Percentiles rank a stretch among this genome's conserved stretches.
phyloP scores from a whole-genome alignment of 352 stramenopile species.

The Phytophthora sojae region DNA sequence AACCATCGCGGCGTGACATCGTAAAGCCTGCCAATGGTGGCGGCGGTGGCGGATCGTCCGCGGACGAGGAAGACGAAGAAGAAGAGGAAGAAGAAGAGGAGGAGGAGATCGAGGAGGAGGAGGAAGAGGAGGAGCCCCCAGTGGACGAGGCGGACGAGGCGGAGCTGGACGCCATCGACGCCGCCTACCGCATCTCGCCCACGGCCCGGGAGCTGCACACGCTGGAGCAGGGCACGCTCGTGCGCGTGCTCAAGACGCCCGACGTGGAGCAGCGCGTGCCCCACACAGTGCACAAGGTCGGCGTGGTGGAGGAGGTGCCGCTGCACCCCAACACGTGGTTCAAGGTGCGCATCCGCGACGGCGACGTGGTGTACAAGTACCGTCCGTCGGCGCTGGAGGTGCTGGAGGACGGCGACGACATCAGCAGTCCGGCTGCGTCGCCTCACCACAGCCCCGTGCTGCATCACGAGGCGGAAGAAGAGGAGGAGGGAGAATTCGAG shows the following conservation, averaged over 20 bases:
- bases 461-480: constrained; percentile 36
- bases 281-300: constrained; percentile 82
- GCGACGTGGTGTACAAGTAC: constrained; percentile 91
- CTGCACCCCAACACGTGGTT: constrained; percentile 91
- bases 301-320: constrained; percentile 82
- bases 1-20: constrained; percentile 32
- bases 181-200: constrained; percentile 31
- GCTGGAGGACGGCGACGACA: constrained; percentile 44
- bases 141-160: constrained; percentile 59
- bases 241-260: constrained; percentile 73
- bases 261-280: constrained; percentile 87
- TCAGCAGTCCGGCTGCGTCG: constrained; percentile 25
- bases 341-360: constrained; percentile 82
- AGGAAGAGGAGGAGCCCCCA: constrained; percentile 50
- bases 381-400: constrained; percentile 77
- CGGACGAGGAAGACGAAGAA: constrained; percentile 51
- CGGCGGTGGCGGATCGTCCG: constrained; percentile 27
- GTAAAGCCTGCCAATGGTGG: constrained; percentile 13
- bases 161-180: constrained; percentile 41
- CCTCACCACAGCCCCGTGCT: constrained; percentile 20
- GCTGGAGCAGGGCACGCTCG: constrained; percentile 67
- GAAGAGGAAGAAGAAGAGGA: constrained; percentile 51
- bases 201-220: constrained; percentile 57
- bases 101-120: constrained; percentile 64
- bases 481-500: constrained; percentile 36